Base-by-base conservation (phyloP, 169 alveolate species). In the Cryptosporidium parvum region DNA sequence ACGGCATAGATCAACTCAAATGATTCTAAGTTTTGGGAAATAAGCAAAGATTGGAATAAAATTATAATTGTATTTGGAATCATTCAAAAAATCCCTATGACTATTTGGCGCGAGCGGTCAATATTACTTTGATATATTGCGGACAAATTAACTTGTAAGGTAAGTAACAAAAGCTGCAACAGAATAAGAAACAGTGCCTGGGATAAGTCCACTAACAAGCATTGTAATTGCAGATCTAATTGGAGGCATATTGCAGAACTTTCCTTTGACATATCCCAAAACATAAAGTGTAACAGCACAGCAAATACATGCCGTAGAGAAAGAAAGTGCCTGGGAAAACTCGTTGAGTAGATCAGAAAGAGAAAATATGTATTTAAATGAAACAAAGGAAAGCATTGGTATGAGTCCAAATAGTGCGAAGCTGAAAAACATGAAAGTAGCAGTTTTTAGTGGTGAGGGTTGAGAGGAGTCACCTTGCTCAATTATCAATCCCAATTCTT, bases 371-470 rank as follows among this genome's bases (percentile, higher is more conserved):
- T 91, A 35, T 53, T 86, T 51, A 86, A 84, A 93, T 29, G 94
- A 95, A n/a, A 95, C 84, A 69, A 93, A 96, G 12, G 97, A 95
- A n/a, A 93, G 84, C 70, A 96, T 91, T 2, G 98, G 98, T 44
- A 96, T 92, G 42, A 94, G 72, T 23, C 98, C 98, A 69, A 96
- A 94, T 3, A 93, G 37, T 73, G 95, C 93, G 86, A 95, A 96
- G 91, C 97, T 93, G 61, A 92, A 89, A 87, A 94, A 95, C 97
- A 95, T 96, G 42, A 95, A 71, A 80, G 92, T 69, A 45, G 97
- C 98, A 80, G 93, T 75, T 65, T 35, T 52, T 18, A 44, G 23
- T 26, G 68, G 68, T 10, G 65, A 62, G 56, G 94, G 86, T 84
- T 84, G 86, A 26, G 96, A 93, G 58, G 95, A 94, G 62, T 92